phyloP scores from a whole-genome alignment of 1,284 basidiomycete species.

The Malassezia caprae region DNA sequence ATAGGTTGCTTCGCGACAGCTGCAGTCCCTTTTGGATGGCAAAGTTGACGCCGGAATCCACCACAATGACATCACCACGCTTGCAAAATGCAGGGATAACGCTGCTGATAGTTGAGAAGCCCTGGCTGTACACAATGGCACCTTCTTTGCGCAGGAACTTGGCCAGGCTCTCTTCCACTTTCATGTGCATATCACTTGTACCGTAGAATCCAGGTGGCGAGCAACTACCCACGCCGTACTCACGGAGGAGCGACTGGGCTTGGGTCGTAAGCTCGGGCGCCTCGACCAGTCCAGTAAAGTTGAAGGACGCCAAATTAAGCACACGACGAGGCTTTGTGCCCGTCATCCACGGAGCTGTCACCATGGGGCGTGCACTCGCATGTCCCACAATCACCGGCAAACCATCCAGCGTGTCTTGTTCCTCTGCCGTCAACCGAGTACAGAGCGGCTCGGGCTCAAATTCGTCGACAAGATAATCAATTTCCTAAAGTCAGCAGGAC shows the following conservation, averaged over 20 bases:
- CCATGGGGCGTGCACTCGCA: constrained; percentile 61
- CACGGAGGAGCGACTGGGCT: constrained; percentile 73
- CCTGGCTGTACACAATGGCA: constrained; percentile 87
- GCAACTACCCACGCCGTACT: constrained; percentile 89
- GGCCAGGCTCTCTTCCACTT: constrained; percentile 77
- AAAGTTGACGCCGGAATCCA: constrained; percentile 85
- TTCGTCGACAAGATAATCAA: constrained; percentile 89
- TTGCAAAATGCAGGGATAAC: constrained; percentile 97
- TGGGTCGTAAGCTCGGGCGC: constrained; percentile 77
- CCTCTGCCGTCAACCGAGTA: constrained; percentile 56
- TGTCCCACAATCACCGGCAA: constrained; percentile 72
- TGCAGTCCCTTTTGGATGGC: constrained; percentile 95
- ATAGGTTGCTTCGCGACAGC: constrained; percentile 80
- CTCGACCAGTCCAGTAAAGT: constrained; percentile 82
- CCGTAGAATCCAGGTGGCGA: constrained; percentile 97
- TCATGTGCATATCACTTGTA: constrained; percentile 83
- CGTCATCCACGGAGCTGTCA: constrained; percentile 63
- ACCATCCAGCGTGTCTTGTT: constrained; percentile 62
- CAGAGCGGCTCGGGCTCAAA: constrained; percentile 83
- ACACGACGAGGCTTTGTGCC: constrained; percentile 58
- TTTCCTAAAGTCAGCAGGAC: constrained; percentile 58
- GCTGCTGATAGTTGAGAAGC: constrained; percentile 80
- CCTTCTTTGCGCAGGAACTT: constrained; percentile 80
- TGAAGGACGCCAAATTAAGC: constrained; percentile 78
- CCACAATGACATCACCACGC: constrained; percentile 95